Evolutionary conservation across 108 stramenopile species (phyloP).

Genomic region (Tribonema minus): DNA sequence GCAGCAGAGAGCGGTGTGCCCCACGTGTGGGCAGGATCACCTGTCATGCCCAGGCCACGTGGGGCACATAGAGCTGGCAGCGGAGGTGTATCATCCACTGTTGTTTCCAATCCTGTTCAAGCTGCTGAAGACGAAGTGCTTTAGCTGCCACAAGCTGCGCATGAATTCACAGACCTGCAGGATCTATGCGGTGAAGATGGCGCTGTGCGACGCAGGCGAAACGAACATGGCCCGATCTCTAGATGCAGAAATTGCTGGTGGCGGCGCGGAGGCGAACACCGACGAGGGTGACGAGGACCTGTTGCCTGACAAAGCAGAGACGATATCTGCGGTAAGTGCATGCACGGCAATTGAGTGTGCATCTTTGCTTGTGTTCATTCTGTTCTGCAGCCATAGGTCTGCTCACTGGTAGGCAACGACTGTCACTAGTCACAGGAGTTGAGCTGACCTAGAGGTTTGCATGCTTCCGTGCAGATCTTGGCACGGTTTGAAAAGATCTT

Average conservation of each 20-base stretch:
- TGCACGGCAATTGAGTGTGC: neutral
- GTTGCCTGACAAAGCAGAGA: neutral
- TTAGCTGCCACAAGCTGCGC: slow-evolving; percentile 82
- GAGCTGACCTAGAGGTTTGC: too few relatives aligned
- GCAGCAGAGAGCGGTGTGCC: slow-evolving; percentile 64
- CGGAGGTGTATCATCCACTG: slow-evolving; percentile 89
- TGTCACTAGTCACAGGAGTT: too few relatives aligned
- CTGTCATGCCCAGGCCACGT: slow-evolving; percentile 87
- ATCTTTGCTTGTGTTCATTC: too few relatives aligned
- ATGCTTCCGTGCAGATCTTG: neutral
- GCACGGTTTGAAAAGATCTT: neutral
- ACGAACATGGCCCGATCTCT: neutral
- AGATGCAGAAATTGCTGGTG: neutral
- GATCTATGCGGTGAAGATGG: slow-evolving; percentile 22
- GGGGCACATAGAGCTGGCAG: slow-evolving; percentile 91
- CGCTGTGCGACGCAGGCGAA: neutral
- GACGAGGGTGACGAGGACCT: neutral
- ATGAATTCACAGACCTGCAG: slow-evolving; percentile 35
- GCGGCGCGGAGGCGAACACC: neutral
- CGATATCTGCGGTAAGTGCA: neutral
- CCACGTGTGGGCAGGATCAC: slow-evolving; percentile 78
- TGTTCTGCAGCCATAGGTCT: too few relatives aligned
- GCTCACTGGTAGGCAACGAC: too few relatives aligned
- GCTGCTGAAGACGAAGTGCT: slow-evolving; percentile 82
- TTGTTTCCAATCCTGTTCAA: slow-evolving; percentile 70